These are phyloP conservation scores for Rhododendron molle DNA, from an alignment of 148 eudicot genomes.

Conservation along the genomic window DNA sequence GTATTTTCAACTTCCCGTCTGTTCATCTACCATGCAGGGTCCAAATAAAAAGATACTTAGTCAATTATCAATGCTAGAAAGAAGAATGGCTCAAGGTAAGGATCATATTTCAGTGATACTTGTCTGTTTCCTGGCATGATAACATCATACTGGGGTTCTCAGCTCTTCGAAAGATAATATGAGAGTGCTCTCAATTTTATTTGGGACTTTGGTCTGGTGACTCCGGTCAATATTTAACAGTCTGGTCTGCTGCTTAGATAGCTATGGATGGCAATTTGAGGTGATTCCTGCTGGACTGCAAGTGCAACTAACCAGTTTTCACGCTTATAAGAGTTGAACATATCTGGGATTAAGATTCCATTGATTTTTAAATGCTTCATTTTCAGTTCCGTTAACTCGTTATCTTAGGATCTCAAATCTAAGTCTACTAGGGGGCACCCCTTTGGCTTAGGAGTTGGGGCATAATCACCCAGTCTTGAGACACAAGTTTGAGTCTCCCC, in stretches of 20 bases:
- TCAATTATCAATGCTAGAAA: conserved; percentile 92
- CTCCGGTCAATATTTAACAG: background rate
- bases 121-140: background rate
- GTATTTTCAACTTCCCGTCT: background rate
- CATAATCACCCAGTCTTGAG: background rate
- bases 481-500: background rate
- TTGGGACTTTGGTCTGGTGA: background rate
- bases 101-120: conserved; percentile 7
- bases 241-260: conserved; percentile 4
- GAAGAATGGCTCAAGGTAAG: conserved; percentile 90
- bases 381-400: background rate
- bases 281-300: background rate
- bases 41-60: conserved; percentile 77
- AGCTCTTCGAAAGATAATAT: background rate
- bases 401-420: conserved; percentile 1
- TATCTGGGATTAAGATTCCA: background rate
- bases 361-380: background rate
- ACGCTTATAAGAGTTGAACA: background rate
- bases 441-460: background rate
- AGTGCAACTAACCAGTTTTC: background rate
- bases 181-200: background rate
- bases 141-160: background rate
- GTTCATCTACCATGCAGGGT: conserved; percentile 43
- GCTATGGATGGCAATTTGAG: background rate
- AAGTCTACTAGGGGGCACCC: background rate